These are phyloP conservation scores for Cladosporium oxysporum DNA, from an alignment of 2,329 filamentous ascomycete species.

Conservation along the genomic window DNA sequence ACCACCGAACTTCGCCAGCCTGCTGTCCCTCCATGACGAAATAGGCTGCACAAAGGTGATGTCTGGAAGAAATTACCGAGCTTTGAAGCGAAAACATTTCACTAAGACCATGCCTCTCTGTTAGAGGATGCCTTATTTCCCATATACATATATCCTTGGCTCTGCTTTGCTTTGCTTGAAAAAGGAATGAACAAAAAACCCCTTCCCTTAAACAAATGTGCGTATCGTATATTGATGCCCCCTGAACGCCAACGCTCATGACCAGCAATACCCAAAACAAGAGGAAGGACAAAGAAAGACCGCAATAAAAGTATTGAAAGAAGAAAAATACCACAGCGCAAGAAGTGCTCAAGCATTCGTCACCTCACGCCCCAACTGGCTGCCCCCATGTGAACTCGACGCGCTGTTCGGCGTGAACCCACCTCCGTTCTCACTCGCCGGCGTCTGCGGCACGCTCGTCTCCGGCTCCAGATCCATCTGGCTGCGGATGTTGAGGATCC, in stretches of 20 bases:
- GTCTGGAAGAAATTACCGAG: too few relatives aligned
- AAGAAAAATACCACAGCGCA: not conserved
- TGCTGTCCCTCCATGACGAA: too few relatives aligned
- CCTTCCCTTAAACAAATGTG: not conserved
- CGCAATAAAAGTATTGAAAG: not conserved
- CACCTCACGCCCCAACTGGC: not conserved
- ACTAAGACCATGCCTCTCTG: not conserved
- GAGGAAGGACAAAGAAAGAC: not conserved
- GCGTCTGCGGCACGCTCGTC: slow-evolving; percentile 46
- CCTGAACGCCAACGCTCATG: slow-evolving; percentile 11
- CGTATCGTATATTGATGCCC: not conserved
- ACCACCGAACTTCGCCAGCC: too few relatives aligned
- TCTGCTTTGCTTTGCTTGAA: not conserved
- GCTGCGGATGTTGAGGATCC: slow-evolving; percentile 61
- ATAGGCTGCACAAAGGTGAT: too few relatives aligned
- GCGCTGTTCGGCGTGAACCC: slow-evolving; percentile 15
- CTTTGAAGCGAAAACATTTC: not conserved
- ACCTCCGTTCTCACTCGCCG: slow-evolving; percentile 22
- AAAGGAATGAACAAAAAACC: not conserved
- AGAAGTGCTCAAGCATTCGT: slow-evolving; percentile 3
- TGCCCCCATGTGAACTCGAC: slow-evolving; percentile 5
- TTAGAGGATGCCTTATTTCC: not conserved
- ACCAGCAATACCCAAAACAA: not conserved
- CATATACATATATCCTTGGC: not conserved
- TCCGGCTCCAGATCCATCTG: slow-evolving; percentile 51